Evolutionary conservation across 108 stramenopile species (phyloP), one percentile per base, ranked within the genome.

Genomic region (Fragilariopsis cylindrus): DNA sequence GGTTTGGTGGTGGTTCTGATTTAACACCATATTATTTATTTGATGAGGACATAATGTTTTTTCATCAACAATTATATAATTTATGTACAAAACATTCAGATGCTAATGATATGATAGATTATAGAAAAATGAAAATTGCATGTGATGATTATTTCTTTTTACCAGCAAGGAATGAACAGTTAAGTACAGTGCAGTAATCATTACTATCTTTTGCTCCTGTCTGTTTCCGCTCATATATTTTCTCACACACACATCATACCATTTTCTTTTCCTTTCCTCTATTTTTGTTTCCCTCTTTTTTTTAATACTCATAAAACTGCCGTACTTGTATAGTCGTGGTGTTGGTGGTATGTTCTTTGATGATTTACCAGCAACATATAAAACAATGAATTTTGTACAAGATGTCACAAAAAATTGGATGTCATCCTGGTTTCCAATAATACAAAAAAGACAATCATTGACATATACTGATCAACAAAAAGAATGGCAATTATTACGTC

Each of bases 341-440:
- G 92, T 93, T 13, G 97, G 97, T 44, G 97, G 97, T 4, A 95
- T 98, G 11, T 98, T 98, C 81, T 98, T 94, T 77, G 97, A 98
- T 76, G 97, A 98, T 74, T 71, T 97, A 40, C 78, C 82, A 13
- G 85, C 90, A 5, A 81, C 87, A 13, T 18, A 45, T 57, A 12
- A 65, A 7, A 66, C 86, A 7, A 50, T 82, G 8, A 39, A 67
- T 2, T 97, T 97, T 76, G 90, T 91, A 5, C 19, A 87, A 63
- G 86, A 86, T 70, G 92, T 97, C 0, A 94, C 90, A 15, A 15
- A 80, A 30, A 76, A 84, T 5, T 97, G 96, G 95, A 94, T 97
- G 94, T 94, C 95, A 16, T 93, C 92, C 4, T 97, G 92, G 87
- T 66, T 93, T 18, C 93, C 96, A 13, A 92, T 96, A 60, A 90